phyloP scores from a whole-genome alignment of 345 rosid species.

The Gossypium herbaceum region DNA sequence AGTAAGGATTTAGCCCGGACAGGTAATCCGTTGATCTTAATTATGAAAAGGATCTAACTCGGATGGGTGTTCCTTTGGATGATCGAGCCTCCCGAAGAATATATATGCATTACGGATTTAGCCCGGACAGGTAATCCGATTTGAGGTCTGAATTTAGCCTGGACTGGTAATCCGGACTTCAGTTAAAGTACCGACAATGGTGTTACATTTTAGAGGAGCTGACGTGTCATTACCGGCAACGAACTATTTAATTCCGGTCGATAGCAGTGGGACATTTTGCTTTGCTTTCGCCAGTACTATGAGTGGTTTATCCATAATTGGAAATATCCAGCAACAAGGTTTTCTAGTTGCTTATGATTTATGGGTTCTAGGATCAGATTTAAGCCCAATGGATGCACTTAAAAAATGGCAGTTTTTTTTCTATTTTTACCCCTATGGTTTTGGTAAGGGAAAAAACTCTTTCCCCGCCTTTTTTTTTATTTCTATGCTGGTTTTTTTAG shows the following conservation, averaged over 20 bases:
- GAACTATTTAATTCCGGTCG: constrained; percentile 85
- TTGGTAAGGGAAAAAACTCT: neutral
- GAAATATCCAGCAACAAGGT: constrained; percentile 96
- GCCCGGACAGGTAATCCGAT: too few species aligned
- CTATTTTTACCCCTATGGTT: neutral
- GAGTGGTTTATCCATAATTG: constrained; percentile 79
- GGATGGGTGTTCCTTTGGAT: too few species aligned
- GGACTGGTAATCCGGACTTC: constrained; percentile 20
- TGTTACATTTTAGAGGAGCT: constrained; percentile 63
- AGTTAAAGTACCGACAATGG: constrained; percentile 76
- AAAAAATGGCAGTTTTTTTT: neutral
- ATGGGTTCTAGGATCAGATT: constrained; percentile 72
- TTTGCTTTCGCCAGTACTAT: constrained; percentile 92
- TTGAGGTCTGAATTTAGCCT: too few species aligned
- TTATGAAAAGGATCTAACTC: too few species aligned
- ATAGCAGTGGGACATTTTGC: constrained; percentile 65
- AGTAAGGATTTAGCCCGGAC: too few species aligned
- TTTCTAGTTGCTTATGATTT: constrained; percentile 84
- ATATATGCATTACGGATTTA: too few species aligned
- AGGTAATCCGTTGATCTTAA: too few species aligned
- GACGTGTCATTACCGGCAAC: constrained; percentile 82
- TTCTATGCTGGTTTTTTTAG: neutral
- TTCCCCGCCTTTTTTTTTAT: neutral
- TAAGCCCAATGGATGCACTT: constrained; percentile 77
- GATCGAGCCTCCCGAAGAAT: too few species aligned